Evolutionary conservation across 768 basidiomycete genomes (phyloP).

Genomic region (Serendipita vermifera): DNA sequence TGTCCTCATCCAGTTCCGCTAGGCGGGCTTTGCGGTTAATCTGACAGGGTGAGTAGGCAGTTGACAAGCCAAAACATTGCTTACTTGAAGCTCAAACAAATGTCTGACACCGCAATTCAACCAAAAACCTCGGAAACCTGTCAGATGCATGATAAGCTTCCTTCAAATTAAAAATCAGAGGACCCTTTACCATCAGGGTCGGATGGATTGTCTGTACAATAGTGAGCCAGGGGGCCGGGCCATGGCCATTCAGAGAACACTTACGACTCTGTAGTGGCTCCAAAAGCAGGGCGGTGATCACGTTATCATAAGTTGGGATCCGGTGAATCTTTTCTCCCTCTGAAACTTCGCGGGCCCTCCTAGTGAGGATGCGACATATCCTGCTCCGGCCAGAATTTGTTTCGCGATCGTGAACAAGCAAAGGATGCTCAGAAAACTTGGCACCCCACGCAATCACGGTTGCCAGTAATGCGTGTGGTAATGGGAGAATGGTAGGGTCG

Average conservation of each 20-base stretch:
- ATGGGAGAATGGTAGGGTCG: conserved; percentile 18
- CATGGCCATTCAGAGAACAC: conserved; percentile 31
- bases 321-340: conserved; percentile 82
- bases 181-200: conserved; percentile 46
- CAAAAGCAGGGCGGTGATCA: conserved; percentile 67
- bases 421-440: conserved; percentile 83
- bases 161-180: background rate
- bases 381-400: conserved; percentile 46
- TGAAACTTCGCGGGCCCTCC: conserved; percentile 72
- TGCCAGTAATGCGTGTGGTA: conserved; percentile 68
- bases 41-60: no score
- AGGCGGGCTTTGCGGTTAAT: conserved; percentile 46
- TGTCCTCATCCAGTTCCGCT: conserved; percentile 24
- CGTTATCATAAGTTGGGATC: conserved; percentile 62
- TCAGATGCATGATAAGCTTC: background rate
- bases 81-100: conserved; percentile 44
- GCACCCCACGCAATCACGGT: conserved; percentile 85
- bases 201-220: conserved; percentile 49
- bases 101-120: conserved; percentile 64
- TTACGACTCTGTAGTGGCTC: conserved; percentile 80
- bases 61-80: conserved; percentile 13
- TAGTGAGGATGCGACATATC: conserved; percentile 62
- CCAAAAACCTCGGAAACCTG: conserved; percentile 82
- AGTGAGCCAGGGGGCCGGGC: background rate
- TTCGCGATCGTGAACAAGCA: conserved; percentile 62